These are phyloP conservation scores for Toxoplasma gondii DNA, from an alignment of 169 alveolate species.

Conservation along the genomic window DNA sequence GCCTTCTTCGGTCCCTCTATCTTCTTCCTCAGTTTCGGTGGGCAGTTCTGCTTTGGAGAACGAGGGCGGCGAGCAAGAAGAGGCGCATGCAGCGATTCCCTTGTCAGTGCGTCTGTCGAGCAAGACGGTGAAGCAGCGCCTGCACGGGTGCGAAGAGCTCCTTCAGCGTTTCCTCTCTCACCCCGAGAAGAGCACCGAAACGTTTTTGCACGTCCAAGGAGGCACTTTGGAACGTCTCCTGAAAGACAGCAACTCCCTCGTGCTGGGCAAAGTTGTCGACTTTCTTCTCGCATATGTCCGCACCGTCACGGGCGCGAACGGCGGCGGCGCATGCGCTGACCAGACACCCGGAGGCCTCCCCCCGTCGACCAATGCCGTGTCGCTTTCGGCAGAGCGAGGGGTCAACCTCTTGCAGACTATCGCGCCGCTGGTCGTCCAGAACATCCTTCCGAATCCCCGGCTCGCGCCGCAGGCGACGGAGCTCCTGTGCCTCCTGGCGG, in stretches of 20 bases:
- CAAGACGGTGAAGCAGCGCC: constrained; percentile 51
- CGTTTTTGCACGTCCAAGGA: not conserved
- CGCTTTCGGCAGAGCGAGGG: not conserved
- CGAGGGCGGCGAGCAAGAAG: constrained; percentile 22
- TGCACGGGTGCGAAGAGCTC: constrained; percentile 65
- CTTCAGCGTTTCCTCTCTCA: not conserved
- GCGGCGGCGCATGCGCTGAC: not conserved
- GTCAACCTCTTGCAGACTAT: not conserved
- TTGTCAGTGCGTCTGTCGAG: constrained; percentile 50
- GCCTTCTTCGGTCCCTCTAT: not conserved
- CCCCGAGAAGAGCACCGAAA: not conserved
- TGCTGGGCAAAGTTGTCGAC: constrained; percentile 52
- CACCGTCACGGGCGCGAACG: not conserved
- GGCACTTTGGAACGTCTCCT: constrained; percentile 47
- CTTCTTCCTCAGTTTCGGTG: not conserved
- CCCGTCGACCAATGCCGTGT: not conserved
- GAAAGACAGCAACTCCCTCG: constrained; percentile 54
- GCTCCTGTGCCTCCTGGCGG: constrained; percentile 47
- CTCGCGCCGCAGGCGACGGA: constrained; percentile 24
- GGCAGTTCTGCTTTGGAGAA: not conserved
- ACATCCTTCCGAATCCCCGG: constrained; percentile 46
- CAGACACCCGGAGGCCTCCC: not conserved
- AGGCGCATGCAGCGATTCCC: constrained; percentile 51
- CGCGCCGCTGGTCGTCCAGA: constrained; percentile 54
- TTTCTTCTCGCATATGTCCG: constrained; percentile 48